phyloP scores from a whole-genome alignment of 1,139 yeast genomes.

The Candida frijolesensis region DNA sequence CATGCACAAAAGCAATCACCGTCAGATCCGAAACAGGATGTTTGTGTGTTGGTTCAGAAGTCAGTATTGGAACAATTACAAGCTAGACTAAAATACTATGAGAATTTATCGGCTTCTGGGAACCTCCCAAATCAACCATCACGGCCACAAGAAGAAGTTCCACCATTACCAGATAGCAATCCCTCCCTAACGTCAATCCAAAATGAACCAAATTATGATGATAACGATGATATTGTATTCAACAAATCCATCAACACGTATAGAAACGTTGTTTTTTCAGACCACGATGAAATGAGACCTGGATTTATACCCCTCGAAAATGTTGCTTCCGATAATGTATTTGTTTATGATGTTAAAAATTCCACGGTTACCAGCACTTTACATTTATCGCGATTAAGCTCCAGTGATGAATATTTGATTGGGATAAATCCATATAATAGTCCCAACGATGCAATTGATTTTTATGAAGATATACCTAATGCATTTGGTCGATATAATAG shows the following conservation, averaged over 20 bases:
- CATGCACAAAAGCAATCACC: not conserved
- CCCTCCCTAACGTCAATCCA: not conserved
- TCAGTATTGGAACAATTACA: conserved; percentile 17
- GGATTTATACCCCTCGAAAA: conserved; percentile 15
- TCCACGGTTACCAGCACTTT: conserved; percentile 11
- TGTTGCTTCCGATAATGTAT: conserved; percentile 11
- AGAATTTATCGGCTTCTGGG: not conserved
- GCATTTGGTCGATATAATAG: conserved; percentile 25
- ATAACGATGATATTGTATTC: conserved; percentile 11
- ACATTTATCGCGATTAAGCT: conserved; percentile 11
- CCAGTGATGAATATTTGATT: conserved; percentile 8
- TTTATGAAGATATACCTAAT: conserved; percentile 40
- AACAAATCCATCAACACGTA: conserved; percentile 12
- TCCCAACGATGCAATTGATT: conserved; percentile 32
- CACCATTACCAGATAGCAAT: not conserved
- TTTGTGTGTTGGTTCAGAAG: conserved; percentile 17
- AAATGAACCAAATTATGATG: not conserved
- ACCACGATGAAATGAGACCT: conserved; percentile 16
- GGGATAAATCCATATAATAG: conserved; percentile 28
- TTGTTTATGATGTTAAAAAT: not conserved
- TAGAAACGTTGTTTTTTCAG: conserved; percentile 12
- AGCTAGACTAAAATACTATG: conserved; percentile 15
- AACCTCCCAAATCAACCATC: too few relatives aligned
- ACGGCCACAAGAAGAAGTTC: not conserved
- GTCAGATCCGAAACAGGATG: conserved; percentile 9